phyloP scores from a whole-genome alignment of 768 basidiomycete genomes.

The Tylopilus subfusipes region DNA sequence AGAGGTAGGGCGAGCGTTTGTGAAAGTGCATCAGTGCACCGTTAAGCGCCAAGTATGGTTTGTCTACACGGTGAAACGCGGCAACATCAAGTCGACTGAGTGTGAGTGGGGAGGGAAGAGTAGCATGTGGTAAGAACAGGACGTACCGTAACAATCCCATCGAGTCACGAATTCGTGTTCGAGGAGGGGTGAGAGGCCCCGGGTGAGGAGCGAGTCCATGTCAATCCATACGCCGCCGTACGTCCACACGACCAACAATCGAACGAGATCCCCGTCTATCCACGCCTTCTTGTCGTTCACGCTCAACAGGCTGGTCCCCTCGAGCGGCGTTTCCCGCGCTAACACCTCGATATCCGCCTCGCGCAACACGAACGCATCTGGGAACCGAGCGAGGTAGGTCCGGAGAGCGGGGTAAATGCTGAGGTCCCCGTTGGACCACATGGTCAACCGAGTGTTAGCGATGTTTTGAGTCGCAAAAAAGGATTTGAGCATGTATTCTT shows the following conservation, averaged over 20 bases:
- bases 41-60: conserved; percentile 75
- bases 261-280: conserved; percentile 93
- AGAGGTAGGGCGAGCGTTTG: conserved; percentile 90
- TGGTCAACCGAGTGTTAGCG: conserved; percentile 58
- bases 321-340: conserved; percentile 73
- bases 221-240: conserved; percentile 96
- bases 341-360: conserved; percentile 64
- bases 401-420: conserved; percentile 51
- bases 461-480: conserved; percentile 91
- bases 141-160: conserved; percentile 96
- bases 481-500: conserved; percentile 89
- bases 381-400: conserved; percentile 58
- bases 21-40: conserved; percentile 95
- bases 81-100: background rate
- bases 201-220: conserved; percentile 91
- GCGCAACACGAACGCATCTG: conserved; percentile 66
- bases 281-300: conserved; percentile 78
- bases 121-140: no score
- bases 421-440: conserved; percentile 92
- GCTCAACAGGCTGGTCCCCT: conserved; percentile 58
- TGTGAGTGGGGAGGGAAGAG: no score
- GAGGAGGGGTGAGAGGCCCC: conserved; percentile 80
- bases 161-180: conserved; percentile 97
- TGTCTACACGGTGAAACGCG: conserved; percentile 44
- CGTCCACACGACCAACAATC: conserved; percentile 83